phyloP scores from a whole-genome alignment of 306 rosid species.

The Oemleria cerasiformis region DNA sequence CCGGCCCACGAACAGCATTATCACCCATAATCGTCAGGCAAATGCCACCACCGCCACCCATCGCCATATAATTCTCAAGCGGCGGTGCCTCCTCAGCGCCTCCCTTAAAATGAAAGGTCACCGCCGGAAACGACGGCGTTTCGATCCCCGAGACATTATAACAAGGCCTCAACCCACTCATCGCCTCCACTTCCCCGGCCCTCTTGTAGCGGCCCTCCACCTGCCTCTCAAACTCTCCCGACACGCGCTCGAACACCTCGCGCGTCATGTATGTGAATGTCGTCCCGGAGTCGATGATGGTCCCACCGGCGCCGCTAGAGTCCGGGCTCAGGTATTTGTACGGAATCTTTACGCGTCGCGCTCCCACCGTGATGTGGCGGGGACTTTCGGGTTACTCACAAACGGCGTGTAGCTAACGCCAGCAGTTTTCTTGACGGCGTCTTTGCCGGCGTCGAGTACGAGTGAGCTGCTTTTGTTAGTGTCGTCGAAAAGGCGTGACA shows the following conservation, averaged over 20 bases:
- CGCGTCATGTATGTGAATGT: constrained; percentile 65
- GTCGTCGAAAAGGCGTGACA: constrained; percentile 64
- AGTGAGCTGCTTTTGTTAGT: constrained; percentile 47
- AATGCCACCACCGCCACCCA: constrained; percentile 17
- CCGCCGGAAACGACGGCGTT: constrained; percentile 41
- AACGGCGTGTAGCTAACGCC: neutral
- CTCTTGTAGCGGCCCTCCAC: constrained; percentile 46
- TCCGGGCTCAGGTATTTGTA: constrained; percentile 34
- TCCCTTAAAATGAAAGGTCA: constrained; percentile 63
- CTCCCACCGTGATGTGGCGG: neutral
- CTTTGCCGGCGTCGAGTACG: constrained; percentile 36
- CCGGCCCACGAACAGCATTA: constrained; percentile 20
- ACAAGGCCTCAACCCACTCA: constrained; percentile 59
- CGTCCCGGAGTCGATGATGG: constrained; percentile 71
- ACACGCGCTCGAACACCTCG: constrained; percentile 40
- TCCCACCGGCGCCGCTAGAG: constrained; percentile 61
- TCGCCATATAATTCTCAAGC: constrained; percentile 39
- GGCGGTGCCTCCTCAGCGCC: constrained; percentile 71
- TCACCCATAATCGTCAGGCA: constrained; percentile 56
- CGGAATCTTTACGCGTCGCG: constrained; percentile 48
- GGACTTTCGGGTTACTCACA: neutral
- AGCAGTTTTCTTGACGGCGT: constrained; percentile 37
- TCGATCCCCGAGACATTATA: constrained; percentile 32
- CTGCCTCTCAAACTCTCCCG: constrained; percentile 48
- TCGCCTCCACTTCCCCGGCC: constrained; percentile 42